Percentiles rank a stretch among this genome's conserved stretches.
Conservation (phyloP, 2,329 filamentous ascomycete species). For the Ustilaginoidea virens region DNA sequence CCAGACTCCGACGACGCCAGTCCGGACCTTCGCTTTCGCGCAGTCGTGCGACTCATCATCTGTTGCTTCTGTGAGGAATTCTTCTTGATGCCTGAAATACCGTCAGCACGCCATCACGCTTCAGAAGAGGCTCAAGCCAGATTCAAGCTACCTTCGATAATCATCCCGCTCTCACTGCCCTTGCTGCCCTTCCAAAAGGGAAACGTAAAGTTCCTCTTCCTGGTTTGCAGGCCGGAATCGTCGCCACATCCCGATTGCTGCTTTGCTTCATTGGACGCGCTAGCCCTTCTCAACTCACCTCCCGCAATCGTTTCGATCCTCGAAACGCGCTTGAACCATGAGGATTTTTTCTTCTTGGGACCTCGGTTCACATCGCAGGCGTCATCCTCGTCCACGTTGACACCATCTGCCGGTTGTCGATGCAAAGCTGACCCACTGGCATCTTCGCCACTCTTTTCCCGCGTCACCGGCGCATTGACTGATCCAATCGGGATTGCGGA, state of each 20-base stretch:
- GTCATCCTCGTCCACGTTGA: conserved; percentile 8
- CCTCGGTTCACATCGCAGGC: conserved; percentile 8
- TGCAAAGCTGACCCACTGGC: conserved; percentile 9
- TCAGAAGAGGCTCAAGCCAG: not conserved
- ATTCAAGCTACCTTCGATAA: conserved; percentile 30
- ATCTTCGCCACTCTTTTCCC: conserved; percentile 19
- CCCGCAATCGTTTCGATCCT: conserved; percentile 16
- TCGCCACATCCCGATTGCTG: conserved; percentile 5
- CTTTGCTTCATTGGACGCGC: conserved; percentile 5
- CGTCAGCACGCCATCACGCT: conserved; percentile 1
- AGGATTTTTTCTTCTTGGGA: conserved; percentile 28
- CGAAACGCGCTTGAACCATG: conserved; percentile 35
- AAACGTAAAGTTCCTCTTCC: conserved; percentile 37
- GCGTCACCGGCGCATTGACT: conserved; percentile 25
- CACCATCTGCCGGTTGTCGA: conserved; percentile 7
- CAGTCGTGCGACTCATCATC: conserved; percentile 1
- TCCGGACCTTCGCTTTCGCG: conserved; percentile 9
- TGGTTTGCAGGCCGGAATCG: conserved; percentile 17
- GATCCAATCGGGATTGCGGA: conserved; percentile 17
- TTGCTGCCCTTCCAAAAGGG: conserved; percentile 40
- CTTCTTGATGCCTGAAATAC: not conserved
- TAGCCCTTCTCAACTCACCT: not conserved
- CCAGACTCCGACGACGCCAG: conserved; percentile 21
- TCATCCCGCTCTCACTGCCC: conserved; percentile 26
- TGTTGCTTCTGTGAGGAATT: conserved; percentile 4